Evolutionary conservation across 176 grass and related monocot genomes (phyloP).

Genomic region (Musa acuminata): DNA sequence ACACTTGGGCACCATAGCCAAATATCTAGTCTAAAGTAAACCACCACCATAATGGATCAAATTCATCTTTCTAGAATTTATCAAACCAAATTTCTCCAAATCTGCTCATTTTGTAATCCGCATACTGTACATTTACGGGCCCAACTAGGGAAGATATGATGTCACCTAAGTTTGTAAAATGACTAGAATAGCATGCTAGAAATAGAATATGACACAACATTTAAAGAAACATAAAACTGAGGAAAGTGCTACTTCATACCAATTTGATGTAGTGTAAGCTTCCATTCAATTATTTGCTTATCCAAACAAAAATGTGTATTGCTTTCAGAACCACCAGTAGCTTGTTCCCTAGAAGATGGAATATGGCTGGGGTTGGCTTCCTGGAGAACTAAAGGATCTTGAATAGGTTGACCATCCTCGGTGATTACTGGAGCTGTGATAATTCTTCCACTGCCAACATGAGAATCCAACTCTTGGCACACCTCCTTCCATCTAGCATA

Average conservation of each 20-base stretch:
- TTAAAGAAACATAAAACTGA: background rate
- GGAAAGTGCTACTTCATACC: slow-evolving; percentile 32
- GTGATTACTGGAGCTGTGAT: slow-evolving; percentile 88
- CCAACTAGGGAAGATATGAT: background rate
- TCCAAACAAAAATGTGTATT: slow-evolving; percentile 28
- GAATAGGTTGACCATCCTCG: slow-evolving; percentile 78
- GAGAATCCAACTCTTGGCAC: slow-evolving; percentile 72
- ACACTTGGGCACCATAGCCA: background rate
- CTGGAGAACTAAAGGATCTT: slow-evolving; percentile 83
- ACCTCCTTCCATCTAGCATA: slow-evolving; percentile 97
- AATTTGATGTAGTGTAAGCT: slow-evolving; percentile 97
- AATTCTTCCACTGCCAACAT: slow-evolving; percentile 91
- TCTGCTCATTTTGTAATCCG: background rate
- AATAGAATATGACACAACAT: background rate
- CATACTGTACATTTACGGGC: background rate
- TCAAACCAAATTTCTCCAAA: background rate
- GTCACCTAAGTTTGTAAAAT: background rate
- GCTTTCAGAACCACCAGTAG: slow-evolving; percentile 17
- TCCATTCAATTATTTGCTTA: slow-evolving; percentile 88
- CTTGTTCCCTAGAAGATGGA: slow-evolving; percentile 2
- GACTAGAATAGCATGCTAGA: background rate
- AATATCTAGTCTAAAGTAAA: background rate
- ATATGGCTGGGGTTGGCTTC: slow-evolving; percentile 46
- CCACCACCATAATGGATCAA: background rate
- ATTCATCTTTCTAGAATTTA: background rate